These are phyloP conservation scores for Eucalyptus tenuipes DNA, from an alignment of 345 rosid species.

Conservation along the genomic window DNA sequence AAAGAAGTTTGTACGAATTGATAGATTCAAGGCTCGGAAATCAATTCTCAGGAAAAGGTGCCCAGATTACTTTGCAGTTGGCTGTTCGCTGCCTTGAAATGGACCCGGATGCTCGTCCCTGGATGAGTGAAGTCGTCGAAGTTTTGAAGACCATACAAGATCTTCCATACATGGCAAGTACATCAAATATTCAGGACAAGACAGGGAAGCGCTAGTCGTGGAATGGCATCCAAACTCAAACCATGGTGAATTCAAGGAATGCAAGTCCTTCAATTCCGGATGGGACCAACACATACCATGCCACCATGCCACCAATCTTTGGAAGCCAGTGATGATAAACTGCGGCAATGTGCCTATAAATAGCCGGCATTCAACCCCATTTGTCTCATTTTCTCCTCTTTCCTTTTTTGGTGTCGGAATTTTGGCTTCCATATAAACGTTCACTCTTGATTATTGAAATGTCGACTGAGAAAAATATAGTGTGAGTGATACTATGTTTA, in stretches of 20 bases:
- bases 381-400: not conserved
- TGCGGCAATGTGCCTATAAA: not conserved
- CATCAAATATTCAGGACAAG: too few species aligned
- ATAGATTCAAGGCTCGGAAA: constrained; percentile 80
- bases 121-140: constrained; percentile 79
- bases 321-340: not conserved
- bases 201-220: not conserved
- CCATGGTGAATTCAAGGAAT: not conserved
- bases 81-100: constrained; percentile 70
- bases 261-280: not conserved
- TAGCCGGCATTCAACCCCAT: not conserved
- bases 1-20: constrained; percentile 43
- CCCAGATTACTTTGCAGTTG: constrained; percentile 64
- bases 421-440: too few species aligned
- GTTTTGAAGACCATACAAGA: constrained; percentile 49
- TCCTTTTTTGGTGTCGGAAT: not conserved
- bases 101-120: constrained; percentile 72
- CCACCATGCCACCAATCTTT: not conserved
- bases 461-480: not conserved
- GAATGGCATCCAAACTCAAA: not conserved
- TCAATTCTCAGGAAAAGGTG: constrained; percentile 69
- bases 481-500: too few species aligned
- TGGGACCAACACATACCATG: not conserved
- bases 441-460: not conserved
- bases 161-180: constrained; percentile 42